Percentiles rank a stretch among this genome's conserved stretches.
Conservation (phyloP, 2,329 filamentous ascomycete genomes). For the Alternaria arbusti region DNA sequence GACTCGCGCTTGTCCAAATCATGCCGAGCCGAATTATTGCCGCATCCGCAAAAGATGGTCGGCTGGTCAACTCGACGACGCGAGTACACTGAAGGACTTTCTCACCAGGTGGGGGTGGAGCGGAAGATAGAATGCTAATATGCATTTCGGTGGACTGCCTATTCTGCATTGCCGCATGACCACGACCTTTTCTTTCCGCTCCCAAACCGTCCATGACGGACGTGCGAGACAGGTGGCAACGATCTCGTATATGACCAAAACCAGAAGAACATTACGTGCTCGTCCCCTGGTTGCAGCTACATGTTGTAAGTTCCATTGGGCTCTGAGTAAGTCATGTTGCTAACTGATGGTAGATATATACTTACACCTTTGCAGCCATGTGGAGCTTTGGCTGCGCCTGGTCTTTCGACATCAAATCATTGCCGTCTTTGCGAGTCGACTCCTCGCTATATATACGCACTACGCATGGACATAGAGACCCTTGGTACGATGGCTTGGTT, state of each 20-base stretch:
- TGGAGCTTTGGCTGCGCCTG: not conserved
- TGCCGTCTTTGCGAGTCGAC: not conserved
- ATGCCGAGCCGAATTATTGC: not conserved
- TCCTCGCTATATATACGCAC: not conserved
- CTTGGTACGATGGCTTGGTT: not conserved
- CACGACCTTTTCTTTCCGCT: not conserved
- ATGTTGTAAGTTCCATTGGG: not conserved
- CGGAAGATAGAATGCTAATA: not conserved
- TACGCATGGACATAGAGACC: not conserved
- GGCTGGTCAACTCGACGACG: not conserved
- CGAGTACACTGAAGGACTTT: not conserved
- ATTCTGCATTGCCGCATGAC: not conserved
- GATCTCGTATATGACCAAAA: not conserved
- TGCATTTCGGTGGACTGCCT: not conserved
- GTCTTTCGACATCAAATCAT: accelerated
- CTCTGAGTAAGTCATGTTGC: not conserved
- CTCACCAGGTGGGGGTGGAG: not conserved
- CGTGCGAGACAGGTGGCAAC: not conserved
- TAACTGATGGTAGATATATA: not conserved
- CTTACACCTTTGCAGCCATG: not conserved
- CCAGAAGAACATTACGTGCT: not conserved
- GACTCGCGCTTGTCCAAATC: not conserved
- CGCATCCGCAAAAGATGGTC: not conserved
- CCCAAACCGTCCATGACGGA: not conserved
- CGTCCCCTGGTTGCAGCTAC: not conserved